Base-by-base conservation (phyloP, 352 stramenopile genomes). In the Globisporangium paroecandrum region DNA sequence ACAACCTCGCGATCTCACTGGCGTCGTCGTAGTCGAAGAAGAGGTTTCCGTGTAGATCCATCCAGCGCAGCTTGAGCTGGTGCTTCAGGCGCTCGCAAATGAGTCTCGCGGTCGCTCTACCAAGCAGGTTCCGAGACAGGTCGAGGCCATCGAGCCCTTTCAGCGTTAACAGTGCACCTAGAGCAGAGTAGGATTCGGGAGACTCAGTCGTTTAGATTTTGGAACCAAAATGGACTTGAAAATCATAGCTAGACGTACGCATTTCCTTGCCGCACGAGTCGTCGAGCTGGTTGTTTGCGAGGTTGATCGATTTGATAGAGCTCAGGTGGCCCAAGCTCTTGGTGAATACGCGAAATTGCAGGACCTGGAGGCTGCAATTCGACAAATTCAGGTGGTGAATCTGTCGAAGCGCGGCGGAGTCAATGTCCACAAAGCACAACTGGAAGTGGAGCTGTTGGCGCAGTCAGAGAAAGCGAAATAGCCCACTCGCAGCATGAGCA, bases 281-380 rank as follows among this genome's bases (percentile, higher is more conserved):
- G 27, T 83, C 74, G n/a, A 82, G 66, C 24, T 80, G 70, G 59
- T 84, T 84, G 62, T 82, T 62, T 3, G 73, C 64, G 10, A 84
- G 62, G 57, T 72, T 74, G 8, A 84, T 63, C 3, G 68, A 75
- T 10, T 58, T 22, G 0, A 81, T 24, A 7, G 57, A 58, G 34
- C 64, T 71, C n/a, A 29, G 9, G 12, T 77, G 72, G 13, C 77
- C 43, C 34, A 79, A 77, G 43, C 80, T 73, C 12, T 69, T 69
- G 24, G 62, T 47, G 9, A 82, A 63, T 22, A 55, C 34, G 3
- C 60, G 60, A 5, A 85, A 38, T 13, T 81, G 65, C 1, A 65
- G 65, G 15, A 68, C 69, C 9, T 77, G 71, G 34, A 82, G 62
- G 6, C 70, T 63, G 18, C 72, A 56, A 54, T 22, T 63, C 4